Conservation (phyloP, 371 early-diverging fungal genomes). For the Mucor mucedo region DNA sequence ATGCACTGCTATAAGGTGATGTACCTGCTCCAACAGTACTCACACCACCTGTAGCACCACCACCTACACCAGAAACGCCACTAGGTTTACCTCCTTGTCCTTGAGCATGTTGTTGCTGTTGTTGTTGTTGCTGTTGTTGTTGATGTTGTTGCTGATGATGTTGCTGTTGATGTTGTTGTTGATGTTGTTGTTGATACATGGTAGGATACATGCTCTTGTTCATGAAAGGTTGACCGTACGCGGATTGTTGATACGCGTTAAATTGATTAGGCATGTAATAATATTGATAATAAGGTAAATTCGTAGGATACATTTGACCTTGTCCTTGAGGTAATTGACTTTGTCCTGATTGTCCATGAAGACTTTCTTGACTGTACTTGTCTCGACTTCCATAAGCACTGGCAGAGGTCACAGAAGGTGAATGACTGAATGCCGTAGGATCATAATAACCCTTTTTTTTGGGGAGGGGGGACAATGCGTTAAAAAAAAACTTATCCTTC, state of each 20-base stretch:
- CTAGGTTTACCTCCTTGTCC: constrained; percentile 25
- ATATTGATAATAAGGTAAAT: constrained; percentile 73
- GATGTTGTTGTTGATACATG: constrained; percentile 60
- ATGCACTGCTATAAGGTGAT: constrained; percentile 30
- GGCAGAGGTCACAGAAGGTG: constrained; percentile 49
- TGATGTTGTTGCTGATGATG: constrained; percentile 43
- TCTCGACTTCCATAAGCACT: constrained; percentile 48
- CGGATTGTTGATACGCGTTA: constrained; percentile 69
- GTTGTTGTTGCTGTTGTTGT: constrained; percentile 28
- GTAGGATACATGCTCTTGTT: constrained; percentile 84
- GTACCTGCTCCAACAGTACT: constrained; percentile 18
- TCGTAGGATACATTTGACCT: constrained; percentile 44
- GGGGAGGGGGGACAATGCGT: neutral
- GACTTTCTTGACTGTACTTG: constrained; percentile 33
- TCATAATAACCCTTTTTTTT: constrained; percentile 59
- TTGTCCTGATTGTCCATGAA: constrained; percentile 17
- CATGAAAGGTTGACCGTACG: constrained; percentile 84
- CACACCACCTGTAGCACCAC: neutral
- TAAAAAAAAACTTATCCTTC: neutral
- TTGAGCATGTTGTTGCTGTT: neutral
- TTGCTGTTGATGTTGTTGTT: constrained; percentile 23
- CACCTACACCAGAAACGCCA: neutral
- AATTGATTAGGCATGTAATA: constrained; percentile 80
- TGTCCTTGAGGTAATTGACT: constrained; percentile 33
- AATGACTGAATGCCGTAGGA: constrained; percentile 49